These are phyloP conservation scores for Beauveria brongniartii DNA, from an alignment of 2,329 filamentous ascomycete species.

Conservation along the genomic window DNA sequence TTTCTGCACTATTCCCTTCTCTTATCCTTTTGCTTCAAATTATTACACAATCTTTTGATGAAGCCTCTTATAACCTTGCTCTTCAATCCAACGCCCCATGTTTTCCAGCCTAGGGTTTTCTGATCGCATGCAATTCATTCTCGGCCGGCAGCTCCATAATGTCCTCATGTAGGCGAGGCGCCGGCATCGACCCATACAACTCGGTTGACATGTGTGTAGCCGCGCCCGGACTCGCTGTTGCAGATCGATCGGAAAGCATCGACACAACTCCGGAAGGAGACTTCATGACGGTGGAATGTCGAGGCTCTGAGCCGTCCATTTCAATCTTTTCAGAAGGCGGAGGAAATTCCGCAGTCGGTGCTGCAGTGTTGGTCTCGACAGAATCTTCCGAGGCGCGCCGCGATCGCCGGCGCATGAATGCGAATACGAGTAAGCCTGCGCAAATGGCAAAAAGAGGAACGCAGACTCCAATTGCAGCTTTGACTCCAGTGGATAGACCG, in stretches of 20 bases:
- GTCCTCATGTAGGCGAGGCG: background rate
- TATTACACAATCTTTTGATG: too few species aligned
- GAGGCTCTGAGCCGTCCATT: background rate
- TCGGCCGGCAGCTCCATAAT: background rate
- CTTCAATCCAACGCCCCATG: too few species aligned
- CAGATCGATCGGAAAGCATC: background rate
- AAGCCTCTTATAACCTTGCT: too few species aligned
- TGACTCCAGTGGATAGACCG: background rate
- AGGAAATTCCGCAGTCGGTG: background rate
- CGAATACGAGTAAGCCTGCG: background rate
- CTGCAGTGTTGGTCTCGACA: too few species aligned
- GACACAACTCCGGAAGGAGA: background rate
- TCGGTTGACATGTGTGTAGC: background rate
- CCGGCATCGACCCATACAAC: background rate
- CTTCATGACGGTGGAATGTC: background rate
- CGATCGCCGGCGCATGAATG: background rate
- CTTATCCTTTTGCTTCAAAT: too few species aligned
- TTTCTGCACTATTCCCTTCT: too few species aligned
- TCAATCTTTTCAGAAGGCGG: too few species aligned
- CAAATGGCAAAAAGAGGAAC: background rate
- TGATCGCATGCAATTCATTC: background rate
- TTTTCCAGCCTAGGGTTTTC: background rate
- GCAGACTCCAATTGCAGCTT: background rate
- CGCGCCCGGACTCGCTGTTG: background rate
- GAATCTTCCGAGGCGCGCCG: background rate